Percentiles rank a stretch among this genome's conserved stretches.
Evolutionary conservation across 169 alveolate genomes (phyloP).

Genomic region (Theileria parva): DNA sequence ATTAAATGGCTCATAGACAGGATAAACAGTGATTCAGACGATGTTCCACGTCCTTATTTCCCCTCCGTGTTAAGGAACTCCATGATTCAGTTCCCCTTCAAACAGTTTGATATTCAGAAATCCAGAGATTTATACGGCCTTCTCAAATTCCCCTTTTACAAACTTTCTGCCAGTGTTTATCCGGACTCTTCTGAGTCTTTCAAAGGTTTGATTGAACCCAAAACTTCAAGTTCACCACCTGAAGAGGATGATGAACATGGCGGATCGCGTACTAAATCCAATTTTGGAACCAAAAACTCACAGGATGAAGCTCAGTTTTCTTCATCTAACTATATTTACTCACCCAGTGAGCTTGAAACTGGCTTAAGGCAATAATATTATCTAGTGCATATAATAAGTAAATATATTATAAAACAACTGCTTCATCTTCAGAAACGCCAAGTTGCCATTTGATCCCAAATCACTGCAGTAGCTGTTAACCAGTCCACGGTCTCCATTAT

Average conservation of each 20-base stretch:
- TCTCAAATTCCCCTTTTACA: conserved; percentile 61
- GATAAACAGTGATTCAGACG: conserved; percentile 23
- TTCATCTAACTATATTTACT: conserved; percentile 40
- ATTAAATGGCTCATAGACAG: conserved; percentile 57
- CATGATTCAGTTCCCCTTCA: conserved; percentile 60
- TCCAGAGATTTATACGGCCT: conserved; percentile 60
- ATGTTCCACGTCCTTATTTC: conserved; percentile 64
- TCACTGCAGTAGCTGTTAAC: conserved; percentile 12
- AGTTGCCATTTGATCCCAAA: conserved; percentile 9
- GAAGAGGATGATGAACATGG: not conserved
- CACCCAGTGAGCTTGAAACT: conserved; percentile 67
- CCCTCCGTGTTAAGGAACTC: conserved; percentile 59
- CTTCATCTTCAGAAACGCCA: conserved; percentile 25
- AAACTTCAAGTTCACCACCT: conserved; percentile 12
- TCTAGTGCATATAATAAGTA: conserved; percentile 1
- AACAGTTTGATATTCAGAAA: conserved; percentile 52
- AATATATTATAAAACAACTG: conserved; percentile 4
- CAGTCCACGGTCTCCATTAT: conserved; percentile 3
- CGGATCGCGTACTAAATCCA: not conserved
- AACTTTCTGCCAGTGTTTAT: conserved; percentile 46
- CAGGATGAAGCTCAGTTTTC: not conserved
- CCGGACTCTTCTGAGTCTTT: conserved; percentile 43
- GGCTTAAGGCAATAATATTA: conserved; percentile 36
- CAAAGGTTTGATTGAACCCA: conserved; percentile 45
- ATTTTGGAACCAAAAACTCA: not conserved